phyloP scores from a whole-genome alignment of 202 grass and related monocot species.

The Bolboschoenoplectus hybrid region DNA sequence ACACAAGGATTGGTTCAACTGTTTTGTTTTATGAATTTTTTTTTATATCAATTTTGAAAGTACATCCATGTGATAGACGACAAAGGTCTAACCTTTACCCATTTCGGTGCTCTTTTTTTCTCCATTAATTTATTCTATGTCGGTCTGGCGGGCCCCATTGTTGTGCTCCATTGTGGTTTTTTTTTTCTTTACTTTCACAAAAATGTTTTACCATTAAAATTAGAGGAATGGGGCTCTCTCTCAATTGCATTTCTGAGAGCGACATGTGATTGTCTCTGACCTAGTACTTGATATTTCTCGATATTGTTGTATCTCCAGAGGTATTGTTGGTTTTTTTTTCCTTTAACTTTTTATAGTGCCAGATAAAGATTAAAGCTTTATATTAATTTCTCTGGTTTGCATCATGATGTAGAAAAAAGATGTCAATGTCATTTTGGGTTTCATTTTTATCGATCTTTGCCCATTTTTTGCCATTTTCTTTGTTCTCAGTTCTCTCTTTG shows the following conservation, averaged over 20 bases:
- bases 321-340: neutral
- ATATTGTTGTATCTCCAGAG: slow-evolving; percentile 37
- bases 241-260: slow-evolving; percentile 36
- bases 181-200: slow-evolving; percentile 2
- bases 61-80: slow-evolving; percentile 39
- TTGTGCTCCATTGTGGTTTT: neutral
- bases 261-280: slow-evolving; percentile 35
- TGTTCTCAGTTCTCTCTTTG: neutral
- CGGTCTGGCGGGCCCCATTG: neutral
- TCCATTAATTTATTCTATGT: slow-evolving; percentile 41
- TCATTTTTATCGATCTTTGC: slow-evolving; percentile 23
- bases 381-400: neutral
- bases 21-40: neutral
- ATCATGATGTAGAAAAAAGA: neutral
- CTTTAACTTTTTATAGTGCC: slow-evolving; percentile 22
- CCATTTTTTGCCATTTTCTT: neutral
- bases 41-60: slow-evolving; percentile 12
- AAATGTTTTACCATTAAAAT: slow-evolving; percentile 6
- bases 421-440: slow-evolving; percentile 10
- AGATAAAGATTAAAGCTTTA: slow-evolving; percentile 10
- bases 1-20: neutral
- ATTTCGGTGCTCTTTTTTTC: slow-evolving; percentile 38
- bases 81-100: slow-evolving; percentile 35
- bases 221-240: slow-evolving; percentile 10
- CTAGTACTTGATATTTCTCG: slow-evolving; percentile 35